These are phyloP conservation scores for Tetracentron sinense DNA, from an alignment of 164 flowering plant genomes.

Conservation along the genomic window DNA sequence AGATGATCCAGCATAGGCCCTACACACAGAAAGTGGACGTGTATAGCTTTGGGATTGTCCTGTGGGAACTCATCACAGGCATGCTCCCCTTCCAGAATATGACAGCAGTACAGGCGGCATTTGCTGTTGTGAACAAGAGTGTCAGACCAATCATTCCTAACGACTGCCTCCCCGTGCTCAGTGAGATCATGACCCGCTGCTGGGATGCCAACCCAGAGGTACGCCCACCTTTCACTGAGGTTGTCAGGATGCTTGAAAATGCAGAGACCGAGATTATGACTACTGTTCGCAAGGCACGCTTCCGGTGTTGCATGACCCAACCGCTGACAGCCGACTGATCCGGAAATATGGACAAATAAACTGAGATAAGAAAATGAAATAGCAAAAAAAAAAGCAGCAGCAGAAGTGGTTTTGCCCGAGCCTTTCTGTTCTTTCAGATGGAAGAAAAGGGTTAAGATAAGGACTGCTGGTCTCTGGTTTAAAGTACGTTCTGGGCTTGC, in stretches of 20 bases:
- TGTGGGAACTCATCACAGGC: slow-evolving; percentile 91
- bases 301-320: slow-evolving; percentile 71
- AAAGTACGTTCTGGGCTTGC: not conserved
- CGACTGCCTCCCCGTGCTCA: slow-evolving; percentile 71
- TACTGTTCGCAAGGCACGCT: slow-evolving; percentile 81
- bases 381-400: not conserved
- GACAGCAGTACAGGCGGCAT: slow-evolving; percentile 96
- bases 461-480: too few species aligned
- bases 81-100: slow-evolving; percentile 83
- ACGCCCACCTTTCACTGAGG: slow-evolving; percentile 73
- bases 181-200: slow-evolving; percentile 88
- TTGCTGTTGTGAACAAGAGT: slow-evolving; percentile 87
- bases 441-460: too few species aligned
- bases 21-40: slow-evolving; percentile 92
- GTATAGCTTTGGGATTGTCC: slow-evolving; percentile 89
- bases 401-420: not conserved
- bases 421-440: not conserved
- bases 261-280: slow-evolving; percentile 80
- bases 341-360: not conserved
- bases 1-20: slow-evolving; percentile 93
- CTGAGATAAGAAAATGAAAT: not conserved
- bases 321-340: slow-evolving; percentile 76
- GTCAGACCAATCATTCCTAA: slow-evolving; percentile 65
- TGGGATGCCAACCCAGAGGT: slow-evolving; percentile 89
- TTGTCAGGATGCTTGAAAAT: slow-evolving; percentile 79